Base-by-base conservation (phyloP, 2,329 filamentous ascomycete genomes). In the Claviceps maximensis region DNA sequence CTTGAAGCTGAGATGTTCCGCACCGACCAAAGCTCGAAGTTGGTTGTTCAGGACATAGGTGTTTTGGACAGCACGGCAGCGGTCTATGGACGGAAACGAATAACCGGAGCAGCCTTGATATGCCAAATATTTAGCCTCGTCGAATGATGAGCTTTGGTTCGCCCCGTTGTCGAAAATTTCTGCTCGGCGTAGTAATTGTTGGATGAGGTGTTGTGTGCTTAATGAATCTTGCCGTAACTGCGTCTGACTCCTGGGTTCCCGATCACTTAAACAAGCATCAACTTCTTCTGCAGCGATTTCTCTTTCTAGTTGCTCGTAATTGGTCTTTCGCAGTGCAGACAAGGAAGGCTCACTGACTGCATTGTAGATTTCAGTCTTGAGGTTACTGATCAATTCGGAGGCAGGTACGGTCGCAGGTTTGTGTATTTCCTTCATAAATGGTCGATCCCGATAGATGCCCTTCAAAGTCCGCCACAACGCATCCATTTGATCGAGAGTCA, bases 381-480 rank as follows among this genome's bases (percentile, higher is more conserved):
- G 53, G 42, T 51, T 56, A 33, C 55, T 58, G 41, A 68, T 52
- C 13, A 66, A 58, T 13, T 63, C 58, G 9, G 62, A 65, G 10
- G 58, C 55, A 13, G 60, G 57, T 21, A 64, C 50, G 6, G 59
- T 61, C 5, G 61, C 62, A 25, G 67, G 67, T 8, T 59, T 61
- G 29, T 65, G 54, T 17, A 68, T 61, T 40, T 69, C 66, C 54
- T 67, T 67, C 63, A 69, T 63, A n/a, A 59, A 69, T 1, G 67
- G 66, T 6, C 66, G 62, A n/a, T 60, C 60, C 12, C 50, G 57
- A 49, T 64, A 63, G 19, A 69, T 58, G 4, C 56, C 53, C 55
- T 67, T 69, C 33, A 69, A 50, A 1, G 56, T 54, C 3, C 56
- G 47, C 66, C 67, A 69, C 2, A 70, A 44, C 3, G 57, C 52